Base-by-base conservation (phyloP, 805 yeast species). In the Starmera dryadoides region DNA sequence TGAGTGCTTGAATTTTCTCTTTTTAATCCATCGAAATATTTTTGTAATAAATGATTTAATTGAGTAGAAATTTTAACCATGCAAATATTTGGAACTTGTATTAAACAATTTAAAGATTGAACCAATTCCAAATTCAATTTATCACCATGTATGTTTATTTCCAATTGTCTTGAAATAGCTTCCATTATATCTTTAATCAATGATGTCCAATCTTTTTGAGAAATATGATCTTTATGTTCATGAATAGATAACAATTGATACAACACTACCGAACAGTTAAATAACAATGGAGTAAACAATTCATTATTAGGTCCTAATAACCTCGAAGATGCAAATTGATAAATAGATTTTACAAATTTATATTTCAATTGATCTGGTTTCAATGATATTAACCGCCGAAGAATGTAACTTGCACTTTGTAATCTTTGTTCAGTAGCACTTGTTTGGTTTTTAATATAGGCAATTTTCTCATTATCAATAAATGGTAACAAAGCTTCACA, bases 401-500 rank as follows among this genome's bases (percentile, higher is more conserved):
- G 42, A 6, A 58, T 38, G 33, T 57, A 60, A 6, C 66, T 59
- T 1, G 63, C 66, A 15, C 46, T 50, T 16, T 62, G 46, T 7
- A 64, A 48, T 37, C 71, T 49, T 9, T 43, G 40, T 19, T 57
- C 60, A 3, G 57, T 57, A 4, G 63, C 44, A 9, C 46, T 36
- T 0, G 68, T 39, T 6, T 48, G 46, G 34, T 42, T 56, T 39
- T 52, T 53, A 16, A 35, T 6, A 42, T 52, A 63, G 4, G 55
- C 31, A 2, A 52, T 46, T n/a, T 59, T 51, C 41, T 77, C 81
- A 14, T 47, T 47, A 23, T 59, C 66, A 6, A 61, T 36, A 30
- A 52, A 40, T 19, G 55, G 58, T 39, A 66, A 44, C 14, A 60
- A 37, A 5, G 52, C 43, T 37, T 65, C 56, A 30, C 55, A 23